A percentile compares a stretch with the other conserved stretches of the same genome.
These are phyloP conservation scores for Symbiodinium natans DNA, from an alignment of 73 alveolate species.

Conservation along the genomic window DNA sequence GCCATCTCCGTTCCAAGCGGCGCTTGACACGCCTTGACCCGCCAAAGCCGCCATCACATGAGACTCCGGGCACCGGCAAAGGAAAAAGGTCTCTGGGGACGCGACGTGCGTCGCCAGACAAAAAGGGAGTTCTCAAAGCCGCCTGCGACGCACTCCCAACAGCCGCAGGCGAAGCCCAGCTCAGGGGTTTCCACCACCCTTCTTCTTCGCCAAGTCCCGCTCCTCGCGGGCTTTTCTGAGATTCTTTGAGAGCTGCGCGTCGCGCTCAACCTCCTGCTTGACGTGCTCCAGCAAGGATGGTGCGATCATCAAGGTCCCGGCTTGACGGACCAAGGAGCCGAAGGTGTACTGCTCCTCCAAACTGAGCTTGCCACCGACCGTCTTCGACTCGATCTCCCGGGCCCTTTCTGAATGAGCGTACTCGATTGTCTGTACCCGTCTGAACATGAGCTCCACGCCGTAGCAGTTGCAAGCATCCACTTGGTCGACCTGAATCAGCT, in stretches of 20 bases:
- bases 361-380: background rate
- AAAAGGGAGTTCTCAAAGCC: background rate
- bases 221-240: background rate
- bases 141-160: background rate
- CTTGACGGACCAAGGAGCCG: background rate
- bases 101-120: background rate
- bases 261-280: background rate
- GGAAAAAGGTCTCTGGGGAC: conserved; percentile 19
- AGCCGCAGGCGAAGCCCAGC: background rate
- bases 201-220: background rate
- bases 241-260: background rate
- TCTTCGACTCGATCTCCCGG: background rate
- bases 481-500: background rate
- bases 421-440: conserved; percentile 34
- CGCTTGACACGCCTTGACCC: background rate
- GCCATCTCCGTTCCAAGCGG: background rate
- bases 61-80: background rate
- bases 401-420: background rate
- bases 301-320: background rate
- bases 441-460: conserved; percentile 17
- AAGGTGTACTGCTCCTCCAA: background rate
- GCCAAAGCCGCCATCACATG: background rate
- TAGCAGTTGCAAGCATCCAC: background rate
- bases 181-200: conserved; percentile 1
- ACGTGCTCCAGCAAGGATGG: conserved; percentile 13